Base-by-base conservation (phyloP, 441 rosid species). In the Viola pubescens region DNA sequence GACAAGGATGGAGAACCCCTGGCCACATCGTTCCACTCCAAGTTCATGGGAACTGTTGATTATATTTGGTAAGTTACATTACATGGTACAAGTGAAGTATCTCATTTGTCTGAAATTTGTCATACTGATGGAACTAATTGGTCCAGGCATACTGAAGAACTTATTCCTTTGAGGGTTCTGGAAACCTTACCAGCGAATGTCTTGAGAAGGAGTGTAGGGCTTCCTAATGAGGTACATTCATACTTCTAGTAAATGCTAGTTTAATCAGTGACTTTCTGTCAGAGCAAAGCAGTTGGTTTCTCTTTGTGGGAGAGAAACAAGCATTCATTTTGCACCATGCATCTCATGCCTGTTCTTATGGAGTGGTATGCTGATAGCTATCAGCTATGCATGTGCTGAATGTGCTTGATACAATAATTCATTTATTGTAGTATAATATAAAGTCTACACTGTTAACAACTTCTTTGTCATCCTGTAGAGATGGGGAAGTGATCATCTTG, bases 401-500 rank as follows among this genome's bases (percentile, higher is more conserved):
- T 19, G 26, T 19, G 26, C 26, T 19, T 19, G 26, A 19, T 19
- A 19, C 26, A 19, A 19, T 19, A 19, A 19, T 19, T 19, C 26
- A 49, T 40, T 37, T 57, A 11, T 62, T 13, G 47, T 8, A 1
- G 14, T 55, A n/a, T 1, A 39, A 11, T 52, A 5, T 11, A 4
- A 37, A 45, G 26, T 26, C 10, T 47, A 47, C 38, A 6, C 5
- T 55, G 48, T 46, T 44, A 14, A 2, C 55, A 59, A 48, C 53
- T 61, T 60, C 60, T 68, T 26, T 48, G 38, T 60, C 41, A 56
- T 55, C 59, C 59, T 69, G 81, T 83, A 94, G 98, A 85, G 75
- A 66, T 94, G 88, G 88, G 97, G 97, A 67, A 94, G 97, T 39
- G 95, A 94, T 72, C 98, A 94, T 76, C 98, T 94, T 52, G 95